Conservation (phyloP, 1,139 yeast genomes). For the Nadsonia starkeyi-henricii region DNA sequence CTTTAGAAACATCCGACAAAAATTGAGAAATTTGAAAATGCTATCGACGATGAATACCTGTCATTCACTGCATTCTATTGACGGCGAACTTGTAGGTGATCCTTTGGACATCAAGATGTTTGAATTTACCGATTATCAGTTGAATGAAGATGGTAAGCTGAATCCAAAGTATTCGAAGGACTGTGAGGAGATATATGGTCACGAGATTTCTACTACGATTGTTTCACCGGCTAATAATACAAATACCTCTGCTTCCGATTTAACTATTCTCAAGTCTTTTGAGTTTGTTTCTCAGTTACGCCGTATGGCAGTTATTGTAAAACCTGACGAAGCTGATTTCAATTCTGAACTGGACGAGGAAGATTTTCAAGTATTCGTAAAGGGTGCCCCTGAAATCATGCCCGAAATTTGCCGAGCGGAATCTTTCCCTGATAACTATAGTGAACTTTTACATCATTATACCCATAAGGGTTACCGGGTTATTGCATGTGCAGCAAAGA, state of each 20-base stretch:
- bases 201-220: slow-evolving; percentile 30
- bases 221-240: slow-evolving; percentile 29
- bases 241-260: slow-evolving; percentile 14
- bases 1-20: not conserved
- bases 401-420: slow-evolving; percentile 56
- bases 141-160: slow-evolving; percentile 43
- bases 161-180: slow-evolving; percentile 29
- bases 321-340: slow-evolving; percentile 24
- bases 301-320: slow-evolving; percentile 76
- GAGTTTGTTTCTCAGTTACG: slow-evolving; percentile 78
- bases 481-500: slow-evolving; percentile 79
- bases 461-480: slow-evolving; percentile 92
- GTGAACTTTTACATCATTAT: slow-evolving; percentile 61
- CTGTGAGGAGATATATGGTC: slow-evolving; percentile 15
- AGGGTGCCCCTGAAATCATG: slow-evolving; percentile 98
- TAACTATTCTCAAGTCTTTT: slow-evolving; percentile 48
- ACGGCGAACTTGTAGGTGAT: slow-evolving; percentile 75
- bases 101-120: slow-evolving; percentile 91
- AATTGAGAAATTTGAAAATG: slow-evolving; percentile 5
- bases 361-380: slow-evolving; percentile 42
- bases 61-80: slow-evolving; percentile 72
- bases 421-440: slow-evolving; percentile 61
- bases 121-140: slow-evolving; percentile 66
- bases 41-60: slow-evolving; percentile 58
- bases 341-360: slow-evolving; percentile 8